A percentile compares a stretch with the other conserved stretches of the same genome.
These are phyloP conservation scores for Hypoxylon fragiforme DNA, from an alignment of 495 filamentous ascomycete genomes.

Conservation along the genomic window DNA sequence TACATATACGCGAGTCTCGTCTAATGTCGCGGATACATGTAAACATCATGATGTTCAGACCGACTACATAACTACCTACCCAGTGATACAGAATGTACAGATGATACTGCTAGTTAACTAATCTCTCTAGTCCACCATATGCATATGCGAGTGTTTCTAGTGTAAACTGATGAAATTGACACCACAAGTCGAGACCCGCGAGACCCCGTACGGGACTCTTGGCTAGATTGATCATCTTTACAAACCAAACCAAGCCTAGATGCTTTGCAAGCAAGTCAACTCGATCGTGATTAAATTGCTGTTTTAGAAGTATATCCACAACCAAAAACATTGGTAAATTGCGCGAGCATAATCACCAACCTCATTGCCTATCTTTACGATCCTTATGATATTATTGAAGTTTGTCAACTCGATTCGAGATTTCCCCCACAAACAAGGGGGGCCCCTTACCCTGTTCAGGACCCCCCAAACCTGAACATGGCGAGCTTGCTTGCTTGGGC, in stretches of 20 bases:
- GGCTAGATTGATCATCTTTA: constrained; percentile 18
- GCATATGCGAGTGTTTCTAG: constrained; percentile 27
- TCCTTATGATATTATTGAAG: background rate
- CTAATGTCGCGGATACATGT: constrained; percentile 14
- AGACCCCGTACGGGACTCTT: constrained; percentile 18
- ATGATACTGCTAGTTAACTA: constrained; percentile 5
- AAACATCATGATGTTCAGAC: constrained; percentile 27
- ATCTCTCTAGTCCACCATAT: constrained; percentile 7
- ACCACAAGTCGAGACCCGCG: constrained; percentile 21
- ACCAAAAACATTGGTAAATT: constrained; percentile 5
- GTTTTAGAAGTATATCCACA: constrained; percentile 8
- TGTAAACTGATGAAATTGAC: constrained; percentile 4
- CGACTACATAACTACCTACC: too few relatives aligned
- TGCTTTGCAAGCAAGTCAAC: constrained; percentile 17
- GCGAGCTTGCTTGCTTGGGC: constrained; percentile 8
- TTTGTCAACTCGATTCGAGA: constrained; percentile 16
- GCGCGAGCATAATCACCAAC: constrained; percentile 1
- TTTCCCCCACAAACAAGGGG: constrained; percentile 30
- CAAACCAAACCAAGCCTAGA: constrained; percentile 15
- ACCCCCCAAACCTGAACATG: constrained; percentile 29
- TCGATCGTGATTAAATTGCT: background rate
- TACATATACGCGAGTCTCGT: constrained; percentile 11
- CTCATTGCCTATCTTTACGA: constrained; percentile 8
- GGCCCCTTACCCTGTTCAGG: constrained; percentile 23
- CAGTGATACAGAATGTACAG: too few relatives aligned